phyloP scores from a whole-genome alignment of 2,329 filamentous ascomycete genomes.

The Exophiala xenobiotica region DNA sequence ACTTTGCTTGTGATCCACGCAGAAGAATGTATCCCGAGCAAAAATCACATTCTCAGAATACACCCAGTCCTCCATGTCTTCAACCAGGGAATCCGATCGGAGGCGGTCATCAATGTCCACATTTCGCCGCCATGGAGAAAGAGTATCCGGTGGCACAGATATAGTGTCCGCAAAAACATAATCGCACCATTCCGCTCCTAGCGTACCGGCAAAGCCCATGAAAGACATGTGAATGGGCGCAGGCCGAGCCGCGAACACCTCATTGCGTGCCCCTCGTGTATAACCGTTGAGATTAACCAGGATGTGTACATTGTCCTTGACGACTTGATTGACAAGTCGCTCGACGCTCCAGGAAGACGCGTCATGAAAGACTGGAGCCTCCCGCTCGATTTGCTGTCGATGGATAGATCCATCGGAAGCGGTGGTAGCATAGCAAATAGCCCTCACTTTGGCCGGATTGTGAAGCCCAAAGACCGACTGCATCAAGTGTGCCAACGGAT shows the following conservation, averaged over 20 bases:
- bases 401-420: slow-evolving; percentile 85
- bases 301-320: slow-evolving; percentile 86
- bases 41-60: slow-evolving; percentile 98
- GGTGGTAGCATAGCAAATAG: slow-evolving; percentile 95
- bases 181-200: slow-evolving; percentile 98
- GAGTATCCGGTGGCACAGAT: slow-evolving; percentile 76
- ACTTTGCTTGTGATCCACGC: slow-evolving; percentile 93
- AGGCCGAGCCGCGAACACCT: slow-evolving; percentile 91
- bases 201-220: slow-evolving; percentile 95
- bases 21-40: slow-evolving; percentile 94
- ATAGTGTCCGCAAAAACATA: slow-evolving; percentile 90
- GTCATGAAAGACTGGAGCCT: slow-evolving; percentile 88
- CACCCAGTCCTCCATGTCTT: slow-evolving; percentile 76
- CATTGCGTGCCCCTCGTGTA: slow-evolving; percentile 92
- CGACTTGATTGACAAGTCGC: slow-evolving; percentile 79
- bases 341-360: slow-evolving; percentile 85
- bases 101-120: slow-evolving; percentile 68
- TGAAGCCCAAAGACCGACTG: slow-evolving; percentile 97
- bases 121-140: slow-evolving; percentile 77
- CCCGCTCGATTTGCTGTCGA: slow-evolving; percentile 86
- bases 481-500: slow-evolving; percentile 95
- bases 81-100: slow-evolving; percentile 64
- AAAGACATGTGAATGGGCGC: slow-evolving; percentile 99
- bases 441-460: slow-evolving; percentile 68
- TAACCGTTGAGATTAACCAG: slow-evolving; percentile 98